Base-by-base conservation (phyloP, 2,329 filamentous ascomycete species). In the Tothia fuscella region DNA sequence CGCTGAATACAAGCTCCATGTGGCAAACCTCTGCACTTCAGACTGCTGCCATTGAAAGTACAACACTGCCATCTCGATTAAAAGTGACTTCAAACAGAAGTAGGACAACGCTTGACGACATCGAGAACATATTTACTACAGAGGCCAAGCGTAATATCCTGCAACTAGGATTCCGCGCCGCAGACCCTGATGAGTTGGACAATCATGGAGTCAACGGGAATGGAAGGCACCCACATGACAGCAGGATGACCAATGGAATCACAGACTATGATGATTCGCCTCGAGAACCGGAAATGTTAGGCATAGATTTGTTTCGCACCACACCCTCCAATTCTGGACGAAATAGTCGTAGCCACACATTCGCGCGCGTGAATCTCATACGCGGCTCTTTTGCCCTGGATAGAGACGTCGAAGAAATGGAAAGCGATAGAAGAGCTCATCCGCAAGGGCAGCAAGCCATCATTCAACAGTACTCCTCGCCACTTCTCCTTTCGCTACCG, bases 1-100 rank as follows among this genome's bases (percentile, higher is more conserved):
- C 60, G 3, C 49, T 91, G 12, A 74, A 88, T 51, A 49, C 59
- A 7, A 59, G 63, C 6, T 91, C 83, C 0, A 64, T 70, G 43
- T 98, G 91, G 91, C 78, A 93, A 51, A 74, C 75, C 3, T 80
- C 85, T 10, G 88, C 82, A 2, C 62, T 95, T 12, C 71, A 93
- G 47, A 75, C 78, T 12, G 70, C 82, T 1, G 83, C 82, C 2
- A 57, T 94, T 10, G 91, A 96, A 58, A 85, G 77, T 19, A 74
- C 81, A 25, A 84, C 81, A 1, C 62, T 96, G 12, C 82, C 84
- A 5, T 80, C 84, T 1, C 74, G 89, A 3, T 62, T 94, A 22
- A 71, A 69, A 22, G 59, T 68, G 9, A 58, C 29, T 58, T 48
- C 49, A 3, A 57, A 58, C 19, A 47, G 48, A 51, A 34, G 13